Conservation (phyloP, 2,329 filamentous ascomycete species). For the Aspergillus sp. region DNA sequence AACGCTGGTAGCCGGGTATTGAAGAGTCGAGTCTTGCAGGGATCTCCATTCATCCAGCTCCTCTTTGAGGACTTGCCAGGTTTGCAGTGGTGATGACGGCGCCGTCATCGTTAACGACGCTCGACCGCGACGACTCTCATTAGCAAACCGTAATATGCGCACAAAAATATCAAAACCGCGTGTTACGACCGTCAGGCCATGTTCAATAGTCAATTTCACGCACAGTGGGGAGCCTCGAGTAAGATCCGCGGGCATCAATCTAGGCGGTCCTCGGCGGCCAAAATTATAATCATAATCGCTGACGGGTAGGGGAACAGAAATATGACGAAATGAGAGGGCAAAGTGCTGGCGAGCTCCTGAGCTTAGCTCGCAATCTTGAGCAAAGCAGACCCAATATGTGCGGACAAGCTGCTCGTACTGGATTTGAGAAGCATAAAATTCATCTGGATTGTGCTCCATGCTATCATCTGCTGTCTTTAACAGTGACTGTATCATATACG, state of each 20-base stretch:
- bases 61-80: conserved; percentile 24
- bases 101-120: conserved; percentile 11
- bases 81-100: conserved; percentile 13
- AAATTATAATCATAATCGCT: conserved; percentile 32
- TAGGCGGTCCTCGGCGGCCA: conserved; percentile 14
- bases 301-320: conserved; percentile 30
- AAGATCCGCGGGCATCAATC: conserved; percentile 26
- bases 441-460: conserved; percentile 30
- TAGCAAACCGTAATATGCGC: conserved; percentile 30
- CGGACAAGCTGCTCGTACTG: conserved; percentile 33
- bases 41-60: conserved; percentile 31
- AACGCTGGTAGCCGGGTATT: conserved; percentile 27
- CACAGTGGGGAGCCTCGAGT: conserved; percentile 15
- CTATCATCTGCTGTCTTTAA: conserved; percentile 31
- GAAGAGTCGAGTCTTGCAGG: conserved; percentile 27
- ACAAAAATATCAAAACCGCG: conserved; percentile 34
- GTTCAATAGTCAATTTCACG: conserved; percentile 23
- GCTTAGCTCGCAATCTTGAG: conserved; percentile 32
- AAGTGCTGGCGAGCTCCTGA: conserved; percentile 32
- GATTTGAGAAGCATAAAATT: conserved; percentile 26
- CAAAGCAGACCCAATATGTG: conserved; percentile 34
- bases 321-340: conserved; percentile 30
- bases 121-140: conserved; percentile 27
- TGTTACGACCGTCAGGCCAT: conserved; percentile 29
- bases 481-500: conserved; percentile 33